Conservation (phyloP, 129 eudicot genomes). For the Saposhnikovia divaricata region DNA sequence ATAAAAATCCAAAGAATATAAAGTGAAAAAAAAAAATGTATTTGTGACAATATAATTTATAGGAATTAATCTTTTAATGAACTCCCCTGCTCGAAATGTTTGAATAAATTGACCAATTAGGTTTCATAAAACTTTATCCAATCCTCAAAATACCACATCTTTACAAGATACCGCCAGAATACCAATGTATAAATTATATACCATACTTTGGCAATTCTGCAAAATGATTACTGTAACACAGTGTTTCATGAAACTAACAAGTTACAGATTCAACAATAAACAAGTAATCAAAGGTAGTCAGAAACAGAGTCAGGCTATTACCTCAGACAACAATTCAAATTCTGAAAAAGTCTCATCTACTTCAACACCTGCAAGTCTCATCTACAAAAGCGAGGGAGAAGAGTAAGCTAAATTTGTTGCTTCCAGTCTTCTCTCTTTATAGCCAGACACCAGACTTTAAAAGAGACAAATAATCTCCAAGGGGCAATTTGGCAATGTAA, state of each 20-base stretch:
- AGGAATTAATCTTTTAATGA: too few relatives aligned
- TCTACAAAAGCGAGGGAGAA: slow-evolving; percentile 22
- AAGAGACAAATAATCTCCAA: background rate
- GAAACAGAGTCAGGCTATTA: slow-evolving; percentile 15
- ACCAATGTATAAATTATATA: background rate
- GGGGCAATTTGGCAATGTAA: background rate
- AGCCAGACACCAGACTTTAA: too few relatives aligned
- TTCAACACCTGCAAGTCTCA: slow-evolving; percentile 61
- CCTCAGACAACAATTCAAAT: slow-evolving; percentile 73
- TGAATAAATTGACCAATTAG: too few relatives aligned
- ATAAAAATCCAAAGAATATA: background rate
- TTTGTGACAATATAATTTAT: background rate
- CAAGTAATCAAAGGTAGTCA: background rate
- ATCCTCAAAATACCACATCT: too few relatives aligned
- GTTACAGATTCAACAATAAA: background rate
- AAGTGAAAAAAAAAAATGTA: background rate
- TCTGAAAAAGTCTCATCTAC: slow-evolving; percentile 76
- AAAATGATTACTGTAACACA: background rate
- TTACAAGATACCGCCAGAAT: background rate
- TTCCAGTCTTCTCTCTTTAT: background rate
- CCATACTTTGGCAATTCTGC: background rate
- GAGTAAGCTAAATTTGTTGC: background rate
- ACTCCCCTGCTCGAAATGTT: background rate
- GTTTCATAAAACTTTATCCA: background rate
- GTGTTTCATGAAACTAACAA: background rate